Conservation (phyloP, 148 eudicot genomes). For the Chenopodium quinoa region DNA sequence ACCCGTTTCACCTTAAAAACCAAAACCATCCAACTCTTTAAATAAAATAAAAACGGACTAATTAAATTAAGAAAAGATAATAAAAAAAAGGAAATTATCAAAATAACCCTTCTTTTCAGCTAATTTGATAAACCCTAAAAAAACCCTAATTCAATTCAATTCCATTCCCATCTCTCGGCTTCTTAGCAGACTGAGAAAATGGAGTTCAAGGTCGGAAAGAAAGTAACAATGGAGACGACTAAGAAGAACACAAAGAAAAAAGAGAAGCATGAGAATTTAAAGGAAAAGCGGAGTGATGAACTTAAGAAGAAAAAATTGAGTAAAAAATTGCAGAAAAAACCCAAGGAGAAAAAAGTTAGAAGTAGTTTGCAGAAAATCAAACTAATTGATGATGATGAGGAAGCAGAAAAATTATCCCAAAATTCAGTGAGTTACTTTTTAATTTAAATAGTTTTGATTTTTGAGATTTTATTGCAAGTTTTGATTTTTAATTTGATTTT, state of each 20-base stretch:
- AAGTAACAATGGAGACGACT: not conserved
- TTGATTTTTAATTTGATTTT: not conserved
- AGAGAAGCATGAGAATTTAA: not conserved
- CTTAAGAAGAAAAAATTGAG: too few relatives aligned
- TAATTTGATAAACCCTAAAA: too few relatives aligned
- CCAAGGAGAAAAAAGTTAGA: not conserved
- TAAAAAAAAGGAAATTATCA: too few relatives aligned
- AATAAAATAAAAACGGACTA: too few relatives aligned
- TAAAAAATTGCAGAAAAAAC: too few relatives aligned
- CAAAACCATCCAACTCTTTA: too few relatives aligned
- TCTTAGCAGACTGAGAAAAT: not conserved
- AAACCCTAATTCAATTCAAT: too few relatives aligned
- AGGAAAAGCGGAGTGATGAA: not conserved
- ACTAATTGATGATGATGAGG: not conserved
- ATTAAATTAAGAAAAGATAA: too few relatives aligned
- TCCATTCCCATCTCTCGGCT: too few relatives aligned
- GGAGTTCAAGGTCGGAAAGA: conserved; percentile 17
- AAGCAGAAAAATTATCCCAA: conserved; percentile 5
- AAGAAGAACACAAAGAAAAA: conserved; percentile 19
- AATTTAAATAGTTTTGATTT: not conserved
- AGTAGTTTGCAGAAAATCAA: conserved; percentile 6
- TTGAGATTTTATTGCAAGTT: not conserved
- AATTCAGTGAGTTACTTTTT: conserved; percentile 11
- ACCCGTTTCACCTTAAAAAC: too few relatives aligned
- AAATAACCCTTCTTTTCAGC: too few relatives aligned